These are phyloP conservation scores for Gilbertella persicaria DNA, from an alignment of 371 early-diverging fungal species.

Conservation along the genomic window DNA sequence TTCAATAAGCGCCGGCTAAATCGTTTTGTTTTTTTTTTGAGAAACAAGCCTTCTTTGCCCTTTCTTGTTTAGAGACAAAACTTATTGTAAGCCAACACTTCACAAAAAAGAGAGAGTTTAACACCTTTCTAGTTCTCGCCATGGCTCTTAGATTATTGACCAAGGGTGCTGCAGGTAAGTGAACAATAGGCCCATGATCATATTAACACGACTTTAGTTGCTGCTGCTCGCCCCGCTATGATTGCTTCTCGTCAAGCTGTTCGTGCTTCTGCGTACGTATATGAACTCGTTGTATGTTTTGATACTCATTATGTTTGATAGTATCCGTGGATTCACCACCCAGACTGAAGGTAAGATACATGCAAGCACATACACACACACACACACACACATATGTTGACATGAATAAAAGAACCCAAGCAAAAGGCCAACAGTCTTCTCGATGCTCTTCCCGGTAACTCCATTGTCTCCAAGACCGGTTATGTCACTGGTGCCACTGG, in stretches of 20 bases:
- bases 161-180: constrained; percentile 50
- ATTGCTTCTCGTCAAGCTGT: constrained; percentile 42
- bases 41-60: too few relatives aligned
- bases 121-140: too few relatives aligned
- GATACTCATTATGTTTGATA: constrained; percentile 9
- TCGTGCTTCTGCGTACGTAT: constrained; percentile 45
- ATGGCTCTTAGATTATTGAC: constrained; percentile 58
- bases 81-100: too few relatives aligned
- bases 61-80: too few relatives aligned
- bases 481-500: constrained; percentile 85
- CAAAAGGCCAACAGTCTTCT: constrained; percentile 85
- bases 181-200: neutral
- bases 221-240: constrained; percentile 47
- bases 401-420: constrained; percentile 48
- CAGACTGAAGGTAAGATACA: constrained; percentile 28
- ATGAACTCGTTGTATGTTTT: neutral
- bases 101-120: too few relatives aligned
- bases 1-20: too few relatives aligned
- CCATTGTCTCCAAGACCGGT: constrained; percentile 86
- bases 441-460: constrained; percentile 90
- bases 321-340: constrained; percentile 45
- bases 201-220: constrained; percentile 19
- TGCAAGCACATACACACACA: neutral
- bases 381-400: neutral
- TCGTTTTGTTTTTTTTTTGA: too few relatives aligned